Evolutionary conservation across 2,329 filamentous ascomycete genomes (phyloP), one percentile per base, ranked within the genome.

Genomic region (Incumbomyces lentus): DNA sequence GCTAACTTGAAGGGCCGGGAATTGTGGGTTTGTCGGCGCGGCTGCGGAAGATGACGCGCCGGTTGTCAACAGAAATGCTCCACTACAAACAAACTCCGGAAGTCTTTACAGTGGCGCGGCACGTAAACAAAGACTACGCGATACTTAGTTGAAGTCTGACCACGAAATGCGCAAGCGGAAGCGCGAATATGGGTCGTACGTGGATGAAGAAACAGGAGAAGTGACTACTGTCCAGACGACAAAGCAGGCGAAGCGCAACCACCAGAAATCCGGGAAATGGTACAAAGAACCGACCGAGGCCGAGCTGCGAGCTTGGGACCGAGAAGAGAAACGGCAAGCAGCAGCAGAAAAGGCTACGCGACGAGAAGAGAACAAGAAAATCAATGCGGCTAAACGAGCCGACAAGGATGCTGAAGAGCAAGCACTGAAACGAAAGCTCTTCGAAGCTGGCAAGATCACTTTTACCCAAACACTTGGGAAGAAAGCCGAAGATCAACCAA

Each of bases 201-300:
- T 46, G 19, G 43, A 46, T 30, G 43, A 46, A 32, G 43, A 46
- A 2, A 46, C 43, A 6, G 43, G 43, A 11, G 18, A 38, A 40
- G 26, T 46, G 7, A 46, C 36, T 12, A 40, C 11, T n/a, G 43
- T 46, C 26, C 43, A 46, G 29, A 57, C 55, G 39, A 46, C 55
- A 33, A 52, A 52, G 47, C 50, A 57, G 50, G 55, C 53, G 13
- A 57, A 55, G 52, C 50, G 50, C 48, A 48, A 48, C 35, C 32
- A 49, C 44, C 55, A 54, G 41, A 54, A 53, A 46, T 49, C 52
- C 40, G 44, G 39, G 3, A 47, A 48, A 26, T 52, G 44, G 44
- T 45, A 45, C 42, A 45, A 45, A 38, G 40, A 42, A 32, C 40
- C 40, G 13, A 48, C 39, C 7, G 33, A 22, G 10, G 18, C 19